These are phyloP conservation scores for Monilinia fructigena DNA, from an alignment of 2,329 filamentous ascomycete genomes.

Conservation along the genomic window DNA sequence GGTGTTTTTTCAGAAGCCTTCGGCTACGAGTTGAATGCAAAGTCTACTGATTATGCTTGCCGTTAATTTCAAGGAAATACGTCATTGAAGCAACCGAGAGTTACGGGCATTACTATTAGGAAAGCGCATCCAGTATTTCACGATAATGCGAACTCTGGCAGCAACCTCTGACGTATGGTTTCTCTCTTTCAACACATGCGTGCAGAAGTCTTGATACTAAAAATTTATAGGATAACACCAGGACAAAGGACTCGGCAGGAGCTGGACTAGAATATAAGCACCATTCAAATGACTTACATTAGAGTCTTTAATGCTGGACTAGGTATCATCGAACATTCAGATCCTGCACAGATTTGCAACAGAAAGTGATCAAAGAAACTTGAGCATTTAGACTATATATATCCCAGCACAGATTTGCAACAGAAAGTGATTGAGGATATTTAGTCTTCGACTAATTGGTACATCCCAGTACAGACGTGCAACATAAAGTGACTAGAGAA, in stretches of 20 bases:
- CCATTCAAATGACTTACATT: not conserved
- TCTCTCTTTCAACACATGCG: not conserved
- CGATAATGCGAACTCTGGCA: not conserved
- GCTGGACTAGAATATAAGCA: not conserved
- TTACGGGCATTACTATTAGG: not conserved
- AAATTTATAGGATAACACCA: not conserved
- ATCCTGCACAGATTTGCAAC: not conserved
- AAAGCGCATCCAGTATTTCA: too few relatives aligned
- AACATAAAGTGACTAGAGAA: not conserved
- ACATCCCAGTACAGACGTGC: slow-evolving; percentile 11
- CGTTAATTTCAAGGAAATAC: not conserved
- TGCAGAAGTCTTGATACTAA: not conserved
- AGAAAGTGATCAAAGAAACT: not conserved
- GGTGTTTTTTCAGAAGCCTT: too few relatives aligned
- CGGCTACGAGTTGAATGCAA: too few relatives aligned
- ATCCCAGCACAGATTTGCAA: not conserved
- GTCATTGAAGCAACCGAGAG: not conserved
- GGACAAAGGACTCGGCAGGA: not conserved
- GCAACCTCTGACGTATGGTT: not conserved
- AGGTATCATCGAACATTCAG: not conserved
- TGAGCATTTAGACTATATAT: not conserved
- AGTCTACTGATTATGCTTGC: too few relatives aligned
- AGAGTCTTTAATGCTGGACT: not conserved
- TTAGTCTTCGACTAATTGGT: not conserved
- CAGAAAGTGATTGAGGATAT: not conserved